A percentile compares a stretch with the other conserved stretches of the same genome.
Evolutionary conservation across 768 basidiomycete species (phyloP).

Genomic region (Xerocomellus amylosporus): DNA sequence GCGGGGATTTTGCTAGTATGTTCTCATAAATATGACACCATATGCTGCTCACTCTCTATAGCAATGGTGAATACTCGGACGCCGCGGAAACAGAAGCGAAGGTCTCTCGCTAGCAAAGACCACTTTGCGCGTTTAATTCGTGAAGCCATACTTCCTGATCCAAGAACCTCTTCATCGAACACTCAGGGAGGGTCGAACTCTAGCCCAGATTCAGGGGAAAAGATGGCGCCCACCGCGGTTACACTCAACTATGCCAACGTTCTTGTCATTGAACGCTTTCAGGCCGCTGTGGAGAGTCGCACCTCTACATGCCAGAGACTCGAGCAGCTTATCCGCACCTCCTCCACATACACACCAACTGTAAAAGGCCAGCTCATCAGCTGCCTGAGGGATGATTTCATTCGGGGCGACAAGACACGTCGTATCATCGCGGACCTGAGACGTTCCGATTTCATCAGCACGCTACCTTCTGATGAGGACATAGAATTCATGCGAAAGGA

Average conservation of each 20-base stretch:
- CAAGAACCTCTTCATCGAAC: no score
- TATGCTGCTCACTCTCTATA: no score
- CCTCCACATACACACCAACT: slow-evolving; percentile 17
- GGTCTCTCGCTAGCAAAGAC: no score
- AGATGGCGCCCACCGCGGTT: no score
- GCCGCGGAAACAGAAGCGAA: no score
- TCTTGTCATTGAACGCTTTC: slow-evolving; percentile 28
- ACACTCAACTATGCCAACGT: slow-evolving; percentile 25
- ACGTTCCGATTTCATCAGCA: slow-evolving; percentile 27
- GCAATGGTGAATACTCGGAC: no score
- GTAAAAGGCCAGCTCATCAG: slow-evolving; percentile 18
- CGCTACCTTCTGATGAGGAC: slow-evolving; percentile 14
- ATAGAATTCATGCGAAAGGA: slow-evolving; percentile 22
- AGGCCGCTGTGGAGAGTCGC: slow-evolving; percentile 27
- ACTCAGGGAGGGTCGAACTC: no score
- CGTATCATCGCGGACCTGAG: slow-evolving; percentile 23
- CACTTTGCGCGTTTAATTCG: no score
- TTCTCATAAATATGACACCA: no score
- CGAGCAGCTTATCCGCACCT: slow-evolving; percentile 27
- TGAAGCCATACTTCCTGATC: no score
- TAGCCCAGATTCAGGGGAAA: no score
- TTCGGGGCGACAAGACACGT: slow-evolving; percentile 26
- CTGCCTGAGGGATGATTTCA: slow-evolving; percentile 26
- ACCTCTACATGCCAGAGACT: slow-evolving; percentile 28
- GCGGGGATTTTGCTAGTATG: no score